phyloP scores from a whole-genome alignment of 371 early-diverging fungal genomes.

The Paramicrosporidium saccamoebae region DNA sequence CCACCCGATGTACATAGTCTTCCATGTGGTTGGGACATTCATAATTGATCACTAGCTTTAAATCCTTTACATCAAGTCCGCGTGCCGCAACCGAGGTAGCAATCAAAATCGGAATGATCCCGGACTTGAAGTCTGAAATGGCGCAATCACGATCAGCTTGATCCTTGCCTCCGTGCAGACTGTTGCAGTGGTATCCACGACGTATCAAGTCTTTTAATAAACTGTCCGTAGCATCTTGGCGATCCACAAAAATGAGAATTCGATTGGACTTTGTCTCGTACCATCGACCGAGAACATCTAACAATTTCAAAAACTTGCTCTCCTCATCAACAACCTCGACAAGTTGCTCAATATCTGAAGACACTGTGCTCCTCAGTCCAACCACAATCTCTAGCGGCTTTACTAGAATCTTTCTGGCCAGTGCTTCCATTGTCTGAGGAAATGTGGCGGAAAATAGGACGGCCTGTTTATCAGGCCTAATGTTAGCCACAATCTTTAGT shows the following conservation, averaged over 20 bases:
- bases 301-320: constrained; percentile 46
- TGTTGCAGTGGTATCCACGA: constrained; percentile 60
- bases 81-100: constrained; percentile 99
- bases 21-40: constrained; percentile 96
- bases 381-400: constrained; percentile 76
- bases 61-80: constrained; percentile 88
- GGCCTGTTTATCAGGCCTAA: constrained; percentile 72
- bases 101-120: constrained; percentile 52
- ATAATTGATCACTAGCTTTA: constrained; percentile 84
- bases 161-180: constrained; percentile 87
- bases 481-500: constrained; percentile 76
- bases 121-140: constrained; percentile 66
- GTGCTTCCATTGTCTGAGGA: constrained; percentile 81
- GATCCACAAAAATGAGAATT: constrained; percentile 70
- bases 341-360: constrained; percentile 49
- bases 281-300: constrained; percentile 51
- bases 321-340: constrained; percentile 54
- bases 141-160: constrained; percentile 79
- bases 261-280: constrained; percentile 19
- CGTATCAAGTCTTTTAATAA: constrained; percentile 43
- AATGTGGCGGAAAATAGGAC: constrained; percentile 88
- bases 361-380: constrained; percentile 62
- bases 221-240: constrained; percentile 75
- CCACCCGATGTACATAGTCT: constrained; percentile 93
- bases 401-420: constrained; percentile 64